Evolutionary conservation across 768 basidiomycete genomes (phyloP).

Genomic region (Tephrocybe sp.): DNA sequence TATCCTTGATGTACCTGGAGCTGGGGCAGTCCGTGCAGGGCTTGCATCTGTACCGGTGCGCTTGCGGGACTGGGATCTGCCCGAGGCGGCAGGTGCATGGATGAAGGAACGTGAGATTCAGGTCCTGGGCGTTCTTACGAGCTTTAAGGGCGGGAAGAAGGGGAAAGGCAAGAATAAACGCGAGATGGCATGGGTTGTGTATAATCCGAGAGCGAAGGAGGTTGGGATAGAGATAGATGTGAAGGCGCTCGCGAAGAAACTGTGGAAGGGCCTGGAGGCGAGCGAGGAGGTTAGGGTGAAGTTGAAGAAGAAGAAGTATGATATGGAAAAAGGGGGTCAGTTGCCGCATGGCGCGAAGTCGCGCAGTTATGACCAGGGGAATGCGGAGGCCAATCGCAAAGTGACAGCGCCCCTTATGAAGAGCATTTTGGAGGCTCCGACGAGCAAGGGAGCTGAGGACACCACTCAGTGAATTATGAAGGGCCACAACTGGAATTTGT

Average conservation of each 20-base stretch:
- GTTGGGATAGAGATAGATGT: slow-evolving; percentile 22
- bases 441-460: not conserved
- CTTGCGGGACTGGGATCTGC: slow-evolving; percentile 53
- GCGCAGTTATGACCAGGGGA: slow-evolving; percentile 64
- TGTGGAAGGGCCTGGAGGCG: slow-evolving; percentile 62
- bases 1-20: slow-evolving; percentile 38
- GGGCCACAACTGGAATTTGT: no score
- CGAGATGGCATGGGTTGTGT: slow-evolving; percentile 66
- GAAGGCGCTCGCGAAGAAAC: slow-evolving; percentile 38
- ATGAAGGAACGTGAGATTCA: slow-evolving; percentile 63
- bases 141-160: slow-evolving; percentile 44
- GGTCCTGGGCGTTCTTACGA: slow-evolving; percentile 78
- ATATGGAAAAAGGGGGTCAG: slow-evolving; percentile 29
- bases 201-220: slow-evolving; percentile 22
- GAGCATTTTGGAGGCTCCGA: slow-evolving; percentile 45
- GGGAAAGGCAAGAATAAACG: slow-evolving; percentile 57
- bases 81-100: slow-evolving; percentile 46
- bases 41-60: slow-evolving; percentile 79
- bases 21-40: slow-evolving; percentile 57
- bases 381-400: slow-evolving; percentile 62
- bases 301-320: slow-evolving; percentile 41
- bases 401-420: slow-evolving; percentile 65
- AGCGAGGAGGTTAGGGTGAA: slow-evolving; percentile 49
- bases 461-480: no score
- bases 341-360: slow-evolving; percentile 34